Conservation (phyloP, 2,329 filamentous ascomycete genomes). For the Hymenoscyphus linearis region DNA sequence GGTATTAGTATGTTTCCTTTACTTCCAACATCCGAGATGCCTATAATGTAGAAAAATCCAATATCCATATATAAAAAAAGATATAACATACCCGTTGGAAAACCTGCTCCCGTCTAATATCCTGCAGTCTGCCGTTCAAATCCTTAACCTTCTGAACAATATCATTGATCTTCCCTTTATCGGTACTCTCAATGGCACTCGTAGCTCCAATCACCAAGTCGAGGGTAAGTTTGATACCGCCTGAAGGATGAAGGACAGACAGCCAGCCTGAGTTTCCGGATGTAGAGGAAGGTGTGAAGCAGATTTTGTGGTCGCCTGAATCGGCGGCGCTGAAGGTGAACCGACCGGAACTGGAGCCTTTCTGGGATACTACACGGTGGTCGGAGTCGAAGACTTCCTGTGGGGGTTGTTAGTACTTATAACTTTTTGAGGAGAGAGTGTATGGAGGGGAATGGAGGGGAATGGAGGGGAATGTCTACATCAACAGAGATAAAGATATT, state of each 20-base stretch:
- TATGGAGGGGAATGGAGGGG: constrained; percentile 9
- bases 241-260: constrained; percentile 56
- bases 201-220: constrained; percentile 95
- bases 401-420: constrained; percentile 4
- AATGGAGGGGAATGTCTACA: constrained; percentile 39
- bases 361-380: constrained; percentile 89
- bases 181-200: constrained; percentile 84
- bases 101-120: constrained; percentile 90
- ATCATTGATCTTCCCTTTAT: constrained; percentile 89
- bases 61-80: neutral
- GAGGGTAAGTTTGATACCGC: constrained; percentile 76
- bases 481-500: constrained; percentile 90
- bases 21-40: neutral
- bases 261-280: constrained; percentile 69
- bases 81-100: constrained; percentile 70
- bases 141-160: constrained; percentile 85
- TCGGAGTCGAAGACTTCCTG: constrained; percentile 94
- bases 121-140: constrained; percentile 77
- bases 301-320: constrained; percentile 91
- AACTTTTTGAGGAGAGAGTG: no score
- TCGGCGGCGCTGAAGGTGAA: constrained; percentile 97
- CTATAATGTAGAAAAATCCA: neutral
- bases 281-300: constrained; percentile 80
- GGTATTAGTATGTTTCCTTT: neutral
- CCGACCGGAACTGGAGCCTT: constrained; percentile 67